Conservation (phyloP, 1,139 yeast species). For the Suhomyces guaymorum region DNA sequence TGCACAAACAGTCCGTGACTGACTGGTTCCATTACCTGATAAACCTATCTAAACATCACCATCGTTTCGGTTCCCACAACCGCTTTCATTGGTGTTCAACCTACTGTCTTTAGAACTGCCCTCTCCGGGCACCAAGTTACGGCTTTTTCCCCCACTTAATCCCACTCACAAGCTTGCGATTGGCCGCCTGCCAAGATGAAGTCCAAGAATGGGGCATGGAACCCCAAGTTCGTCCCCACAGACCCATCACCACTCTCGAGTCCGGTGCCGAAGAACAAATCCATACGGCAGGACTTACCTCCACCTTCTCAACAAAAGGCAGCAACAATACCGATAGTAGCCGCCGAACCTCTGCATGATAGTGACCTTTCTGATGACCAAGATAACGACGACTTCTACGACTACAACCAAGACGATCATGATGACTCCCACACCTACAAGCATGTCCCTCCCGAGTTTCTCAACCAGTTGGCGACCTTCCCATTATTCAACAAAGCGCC, state of each 20-base stretch:
- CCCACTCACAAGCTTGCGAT: too few relatives aligned
- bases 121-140: too few relatives aligned
- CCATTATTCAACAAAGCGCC: conserved; percentile 70
- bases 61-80: too few relatives aligned
- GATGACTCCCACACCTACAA: conserved; percentile 8
- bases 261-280: conserved; percentile 7
- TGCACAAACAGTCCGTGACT: too few relatives aligned
- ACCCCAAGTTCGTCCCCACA: conserved; percentile 13
- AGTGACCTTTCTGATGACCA: conserved; percentile 1
- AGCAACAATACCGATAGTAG: too few relatives aligned
- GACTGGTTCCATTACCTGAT: too few relatives aligned
- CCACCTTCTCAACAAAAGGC: too few relatives aligned
- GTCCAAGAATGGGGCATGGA: conserved; percentile 4
- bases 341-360: too few relatives aligned
- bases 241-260: conserved; percentile 14
- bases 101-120: too few relatives aligned
- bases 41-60: too few relatives aligned
- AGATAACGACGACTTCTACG: conserved; percentile 10
- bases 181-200: conserved; percentile 1
- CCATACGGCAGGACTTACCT: conserved; percentile 4
- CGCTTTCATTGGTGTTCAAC: too few relatives aligned
- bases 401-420: conserved; percentile 9
- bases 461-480: conserved; percentile 55
- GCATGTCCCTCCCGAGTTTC: conserved; percentile 51
- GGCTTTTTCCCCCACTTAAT: too few relatives aligned